Conservation (phyloP, 2,329 filamentous ascomycete genomes). For the Penicillium brevicompactum region DNA sequence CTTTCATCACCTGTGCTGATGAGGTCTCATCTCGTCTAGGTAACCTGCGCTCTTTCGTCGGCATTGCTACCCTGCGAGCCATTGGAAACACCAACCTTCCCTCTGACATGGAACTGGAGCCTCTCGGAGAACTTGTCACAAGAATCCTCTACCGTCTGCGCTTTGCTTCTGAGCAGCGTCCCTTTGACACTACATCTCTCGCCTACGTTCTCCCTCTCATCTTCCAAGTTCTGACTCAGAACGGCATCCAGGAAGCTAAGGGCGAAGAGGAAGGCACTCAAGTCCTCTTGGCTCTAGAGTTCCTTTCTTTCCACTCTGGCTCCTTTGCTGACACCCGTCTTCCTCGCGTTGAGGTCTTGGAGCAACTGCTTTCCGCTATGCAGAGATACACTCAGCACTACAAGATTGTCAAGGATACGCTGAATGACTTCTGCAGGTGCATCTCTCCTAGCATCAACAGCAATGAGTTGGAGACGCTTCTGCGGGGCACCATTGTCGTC, state of each 20-base stretch:
- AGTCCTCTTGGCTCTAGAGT: conserved; percentile 82
- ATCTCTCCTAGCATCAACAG: conserved; percentile 77
- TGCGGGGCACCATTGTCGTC: conserved; percentile 75
- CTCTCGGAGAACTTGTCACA: conserved; percentile 78
- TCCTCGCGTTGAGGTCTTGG: conserved; percentile 73
- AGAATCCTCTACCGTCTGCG: conserved; percentile 87
- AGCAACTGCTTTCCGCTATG: conserved; percentile 76
- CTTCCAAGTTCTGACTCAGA: conserved; percentile 74
- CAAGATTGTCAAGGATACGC: conserved; percentile 89
- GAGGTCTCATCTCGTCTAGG: conserved; percentile 75
- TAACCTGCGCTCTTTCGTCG: conserved; percentile 76
- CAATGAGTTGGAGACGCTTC: conserved; percentile 73
- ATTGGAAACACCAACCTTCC: conserved; percentile 73
- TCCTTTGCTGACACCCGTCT: conserved; percentile 72
- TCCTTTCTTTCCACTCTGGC: conserved; percentile 84
- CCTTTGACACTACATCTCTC: conserved; percentile 84
- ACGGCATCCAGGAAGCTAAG: conserved; percentile 67
- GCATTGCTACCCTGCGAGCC: conserved; percentile 80
- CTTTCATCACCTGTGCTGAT: conserved; percentile 78
- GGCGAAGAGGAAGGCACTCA: conserved; percentile 85
- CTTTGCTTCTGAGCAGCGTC: conserved; percentile 89
- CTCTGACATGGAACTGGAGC: conserved; percentile 72
- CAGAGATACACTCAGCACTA: conserved; percentile 90
- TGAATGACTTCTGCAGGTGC: conserved; percentile 81
- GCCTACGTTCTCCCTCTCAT: conserved; percentile 85